Evolutionary conservation across 176 grass and related monocot species (phyloP).

Genomic region (Dactylis glomerata): DNA sequence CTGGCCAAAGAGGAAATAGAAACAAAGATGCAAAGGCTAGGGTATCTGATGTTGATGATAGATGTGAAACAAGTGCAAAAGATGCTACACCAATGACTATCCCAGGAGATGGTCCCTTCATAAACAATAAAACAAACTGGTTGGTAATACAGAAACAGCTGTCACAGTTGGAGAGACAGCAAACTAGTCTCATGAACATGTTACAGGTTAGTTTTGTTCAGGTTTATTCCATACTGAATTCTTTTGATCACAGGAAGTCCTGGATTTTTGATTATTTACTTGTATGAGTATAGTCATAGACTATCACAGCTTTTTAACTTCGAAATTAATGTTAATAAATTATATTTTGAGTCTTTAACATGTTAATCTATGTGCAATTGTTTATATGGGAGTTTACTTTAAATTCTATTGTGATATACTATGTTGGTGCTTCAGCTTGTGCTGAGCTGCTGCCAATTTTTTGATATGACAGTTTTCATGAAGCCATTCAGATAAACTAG

Average conservation of each 20-base stretch:
- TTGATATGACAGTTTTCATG: neutral
- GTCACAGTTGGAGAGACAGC: conserved; percentile 82
- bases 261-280: conserved; percentile 4
- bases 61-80: conserved; percentile 45
- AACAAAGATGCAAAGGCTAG: conserved; percentile 61
- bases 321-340: neutral
- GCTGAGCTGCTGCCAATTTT: neutral
- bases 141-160: conserved; percentile 83
- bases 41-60: conserved; percentile 57
- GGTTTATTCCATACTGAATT: neutral
- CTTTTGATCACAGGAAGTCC: neutral
- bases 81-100: conserved; percentile 45
- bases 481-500: neutral
- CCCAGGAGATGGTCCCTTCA: conserved; percentile 59
- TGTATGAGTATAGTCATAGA: neutral
- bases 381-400: conserved; percentile 1
- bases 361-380: conserved; percentile 7
- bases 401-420: neutral
- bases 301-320: neutral
- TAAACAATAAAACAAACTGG: conserved; percentile 84
- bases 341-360: neutral
- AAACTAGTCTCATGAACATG: conserved; percentile 95
- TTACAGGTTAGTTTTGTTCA: conserved; percentile 66
- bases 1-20: conserved; percentile 59
- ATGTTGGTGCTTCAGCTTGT: conserved; percentile 3